Evolutionary conservation across 306 rosid genomes (phyloP).

Genomic region (Gynostemma pentaphyllum): DNA sequence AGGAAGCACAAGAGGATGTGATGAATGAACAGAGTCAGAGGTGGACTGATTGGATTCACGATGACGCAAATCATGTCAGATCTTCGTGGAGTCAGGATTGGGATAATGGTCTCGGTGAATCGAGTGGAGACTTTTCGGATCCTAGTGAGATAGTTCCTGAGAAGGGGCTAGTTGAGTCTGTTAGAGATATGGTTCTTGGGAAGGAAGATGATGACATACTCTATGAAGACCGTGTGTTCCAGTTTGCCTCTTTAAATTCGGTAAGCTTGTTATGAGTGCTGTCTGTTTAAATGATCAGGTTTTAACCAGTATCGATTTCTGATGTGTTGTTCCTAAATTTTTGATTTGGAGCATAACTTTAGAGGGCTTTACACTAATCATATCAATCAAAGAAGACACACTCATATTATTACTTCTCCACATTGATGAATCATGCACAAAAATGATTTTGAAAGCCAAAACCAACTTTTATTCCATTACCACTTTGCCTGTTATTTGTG

Average conservation of each 20-base stretch:
- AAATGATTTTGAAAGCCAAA: too few species aligned
- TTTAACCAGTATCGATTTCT: not conserved
- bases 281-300: not conserved
- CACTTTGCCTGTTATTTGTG: too few species aligned
- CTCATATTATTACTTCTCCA: too few species aligned
- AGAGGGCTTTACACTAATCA: too few species aligned
- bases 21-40: constrained; percentile 44
- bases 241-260: constrained; percentile 77
- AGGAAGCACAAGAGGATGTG: constrained; percentile 66
- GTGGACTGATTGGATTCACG: constrained; percentile 89
- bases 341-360: too few species aligned
- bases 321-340: too few species aligned
- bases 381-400: too few species aligned
- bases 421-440: too few species aligned
- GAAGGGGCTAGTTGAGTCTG: constrained; percentile 42
- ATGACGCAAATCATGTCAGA: constrained; percentile 11
- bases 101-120: constrained; percentile 28
- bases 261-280: constrained; percentile 24
- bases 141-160: constrained; percentile 21
- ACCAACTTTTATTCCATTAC: too few species aligned
- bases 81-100: constrained; percentile 41
- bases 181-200: constrained; percentile 42
- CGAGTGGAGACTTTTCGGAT: constrained; percentile 23
- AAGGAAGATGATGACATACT: constrained; percentile 61
- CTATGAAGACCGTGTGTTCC: constrained; percentile 86